These are phyloP conservation scores for Ceratocystiopsis brevicomis DNA, from an alignment of 2,329 filamentous ascomycete genomes.

Conservation along the genomic window DNA sequence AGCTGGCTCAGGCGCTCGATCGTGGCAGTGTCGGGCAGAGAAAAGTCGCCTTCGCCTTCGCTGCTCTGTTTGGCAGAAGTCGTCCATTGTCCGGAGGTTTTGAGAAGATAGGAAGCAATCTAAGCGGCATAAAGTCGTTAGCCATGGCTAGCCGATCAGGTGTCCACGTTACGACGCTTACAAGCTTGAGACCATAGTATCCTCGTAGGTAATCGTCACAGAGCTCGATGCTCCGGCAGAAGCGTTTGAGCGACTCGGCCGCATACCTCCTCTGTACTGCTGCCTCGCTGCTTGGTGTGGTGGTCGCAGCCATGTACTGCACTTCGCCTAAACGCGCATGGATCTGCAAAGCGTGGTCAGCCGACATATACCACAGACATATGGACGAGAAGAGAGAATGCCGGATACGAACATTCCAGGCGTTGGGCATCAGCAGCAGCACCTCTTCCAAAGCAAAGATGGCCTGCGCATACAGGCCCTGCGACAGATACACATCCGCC, in stretches of 20 bases:
- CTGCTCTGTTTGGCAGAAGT: slow-evolving; percentile 19
- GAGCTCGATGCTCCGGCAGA: slow-evolving; percentile 78
- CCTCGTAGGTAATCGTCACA: slow-evolving; percentile 85
- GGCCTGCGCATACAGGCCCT: slow-evolving; percentile 64
- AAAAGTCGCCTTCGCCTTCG: slow-evolving; percentile 26
- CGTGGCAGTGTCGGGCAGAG: slow-evolving; percentile 36
- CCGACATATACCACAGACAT: no score
- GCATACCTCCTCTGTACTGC: slow-evolving; percentile 36
- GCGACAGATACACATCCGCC: slow-evolving; percentile 64
- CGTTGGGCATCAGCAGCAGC: slow-evolving; percentile 67
- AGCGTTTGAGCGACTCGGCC: slow-evolving; percentile 61
- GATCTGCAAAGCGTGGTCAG: slow-evolving; percentile 30
- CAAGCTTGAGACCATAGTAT: slow-evolving; percentile 77
- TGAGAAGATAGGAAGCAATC: slow-evolving; percentile 32
- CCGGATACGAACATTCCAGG: slow-evolving; percentile 68
- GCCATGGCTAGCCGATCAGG: neutral
- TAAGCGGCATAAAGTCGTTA: slow-evolving; percentile 10
- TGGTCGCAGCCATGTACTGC: slow-evolving; percentile 47
- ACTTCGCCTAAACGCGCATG: slow-evolving; percentile 78
- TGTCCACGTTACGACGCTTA: slow-evolving; percentile 16
- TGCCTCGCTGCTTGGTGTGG: slow-evolving; percentile 18
- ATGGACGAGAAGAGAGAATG: neutral
- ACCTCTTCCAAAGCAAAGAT: slow-evolving; percentile 85
- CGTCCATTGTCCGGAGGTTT: slow-evolving; percentile 19
- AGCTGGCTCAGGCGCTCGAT: slow-evolving; percentile 50